Percentiles rank a stretch among this genome's conserved stretches.
phyloP scores from a whole-genome alignment of 2,329 filamentous ascomycete genomes.

The Apiospora aurea region DNA sequence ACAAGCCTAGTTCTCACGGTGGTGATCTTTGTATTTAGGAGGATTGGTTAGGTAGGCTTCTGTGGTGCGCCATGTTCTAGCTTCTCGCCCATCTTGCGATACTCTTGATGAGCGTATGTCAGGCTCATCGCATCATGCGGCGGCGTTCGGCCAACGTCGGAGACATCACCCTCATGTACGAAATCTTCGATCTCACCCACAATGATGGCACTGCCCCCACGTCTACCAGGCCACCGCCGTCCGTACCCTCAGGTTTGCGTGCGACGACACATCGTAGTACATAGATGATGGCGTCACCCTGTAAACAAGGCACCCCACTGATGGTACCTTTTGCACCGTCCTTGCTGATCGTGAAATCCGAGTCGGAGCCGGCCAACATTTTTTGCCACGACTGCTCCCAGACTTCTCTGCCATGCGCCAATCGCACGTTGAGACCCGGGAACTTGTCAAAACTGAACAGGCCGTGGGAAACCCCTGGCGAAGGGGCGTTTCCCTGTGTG shows the following conservation, averaged over 20 bases:
- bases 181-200: slow-evolving; percentile 16
- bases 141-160: background rate
- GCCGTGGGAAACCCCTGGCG: background rate
- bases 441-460: background rate
- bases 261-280: slow-evolving; percentile 10
- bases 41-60: background rate
- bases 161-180: background rate
- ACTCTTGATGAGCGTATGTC: background rate
- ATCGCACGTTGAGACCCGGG: background rate
- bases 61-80: background rate
- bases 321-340: background rate
- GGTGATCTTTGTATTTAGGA: background rate
- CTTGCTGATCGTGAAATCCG: background rate
- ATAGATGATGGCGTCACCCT: background rate
- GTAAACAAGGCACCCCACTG: slow-evolving; percentile 2
- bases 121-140: background rate
- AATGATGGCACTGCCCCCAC: slow-evolving; percentile 11
- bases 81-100: slow-evolving; percentile 7
- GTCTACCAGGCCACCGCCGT: background rate
- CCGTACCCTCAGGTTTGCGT: background rate
- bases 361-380: background rate
- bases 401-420: background rate
- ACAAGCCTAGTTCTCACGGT: background rate
- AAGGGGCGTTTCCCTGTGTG: slow-evolving; percentile 52
- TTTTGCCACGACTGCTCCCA: background rate